Base-by-base conservation (phyloP, 1,284 basidiomycete genomes). In the Serendipita sp. region DNA sequence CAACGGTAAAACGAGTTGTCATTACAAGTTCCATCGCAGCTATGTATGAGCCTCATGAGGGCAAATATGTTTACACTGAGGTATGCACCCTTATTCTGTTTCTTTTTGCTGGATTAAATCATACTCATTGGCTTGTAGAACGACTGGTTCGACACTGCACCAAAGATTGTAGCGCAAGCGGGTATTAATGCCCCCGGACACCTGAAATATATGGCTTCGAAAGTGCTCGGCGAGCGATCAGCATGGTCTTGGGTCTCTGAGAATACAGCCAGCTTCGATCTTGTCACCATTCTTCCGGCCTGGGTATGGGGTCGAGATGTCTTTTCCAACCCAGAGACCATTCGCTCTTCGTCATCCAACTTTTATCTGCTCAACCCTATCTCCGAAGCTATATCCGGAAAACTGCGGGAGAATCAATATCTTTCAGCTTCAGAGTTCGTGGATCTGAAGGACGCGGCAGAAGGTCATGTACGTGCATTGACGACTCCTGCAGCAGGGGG, bases 191-290 rank as follows among this genome's bases (percentile, higher is more conserved):
- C 68, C 63, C 2, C 62, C 0, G 17, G 44, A 3, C 13, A 12
- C 17, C 42, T 61, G 26, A 61, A 63, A 13, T 76, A 77, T 66
- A 68, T 71, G 47, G 69, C 71, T 4, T 70, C 73, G 2, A 77
- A 77, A 66, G 68, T 70, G 29, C 65, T 73, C 4, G 72, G 72
- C 6, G 75, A 77, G 62, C 66, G 68, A 34, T 74, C 73, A 3
- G 67, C 72, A 4, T 75, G 74, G 73, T 67, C 73, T 3, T 76
- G 71, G 49, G 74, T 70, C 5, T 66, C 69, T 58, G 65, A 71
- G 47, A 71, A 75, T 58, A 62, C 62, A 44, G 71, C 74, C 22
- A 63, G 71, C 26, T 65, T 77, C 26, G 71, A 74, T 43, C 64
- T 76, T 60, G 69, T 72, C n/a, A 70, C 71, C 3, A 65, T 58